Evolutionary conservation across 2,329 filamentous ascomycete species (phyloP), one percentile per base, ranked within the genome.

Genomic region (Trichoderma sp.): DNA sequence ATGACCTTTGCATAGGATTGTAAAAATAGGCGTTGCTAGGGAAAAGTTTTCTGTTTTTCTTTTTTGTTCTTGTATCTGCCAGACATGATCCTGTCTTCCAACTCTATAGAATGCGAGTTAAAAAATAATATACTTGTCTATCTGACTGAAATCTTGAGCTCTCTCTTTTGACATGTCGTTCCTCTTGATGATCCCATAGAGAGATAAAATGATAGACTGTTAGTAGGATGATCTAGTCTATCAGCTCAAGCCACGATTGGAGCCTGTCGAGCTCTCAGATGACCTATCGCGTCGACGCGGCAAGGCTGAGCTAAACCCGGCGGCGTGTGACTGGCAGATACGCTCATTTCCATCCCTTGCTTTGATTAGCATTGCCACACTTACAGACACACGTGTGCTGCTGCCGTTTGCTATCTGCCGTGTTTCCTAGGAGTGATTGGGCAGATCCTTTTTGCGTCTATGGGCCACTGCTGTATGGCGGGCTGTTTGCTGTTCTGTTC

Each of bases 11-110:
- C 61, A 56, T 40, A 66, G 61, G n/a, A 65, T 52, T 69, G 61
- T 69, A 66, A 66, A 62, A 68, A 53, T 47, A 55, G 65, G 65
- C 57, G 57, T 68, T 69, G 52, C 37, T 55, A 59, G 43, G 62
- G 62, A 68, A 68, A 68, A 68, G 65, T 68, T 68, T 19, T 35
- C 33, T 14, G 1, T 55, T 61, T n/a, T 43, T 40, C n/a, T 29
- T 60, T 37, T 19, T 21, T 33, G 11, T 59, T 59, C 19, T 24
- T 59, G 11, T 40, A 37, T 33, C 11, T 35, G 58, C 57, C 37
- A 33, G 56, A 63, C 66, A 62, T 47, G 49, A 40, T 40, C 13
- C 21, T 63, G 29, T n/a, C 16, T 43, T 43, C 40, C 40, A 43
- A 21, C 58, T 63, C 47, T 47, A 49, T 68, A 68, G 49, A 57